Evolutionary conservation across 306 rosid species (phyloP), one percentile per base, ranked within the genome.

Genomic region (Pachyrhizus erosus): DNA sequence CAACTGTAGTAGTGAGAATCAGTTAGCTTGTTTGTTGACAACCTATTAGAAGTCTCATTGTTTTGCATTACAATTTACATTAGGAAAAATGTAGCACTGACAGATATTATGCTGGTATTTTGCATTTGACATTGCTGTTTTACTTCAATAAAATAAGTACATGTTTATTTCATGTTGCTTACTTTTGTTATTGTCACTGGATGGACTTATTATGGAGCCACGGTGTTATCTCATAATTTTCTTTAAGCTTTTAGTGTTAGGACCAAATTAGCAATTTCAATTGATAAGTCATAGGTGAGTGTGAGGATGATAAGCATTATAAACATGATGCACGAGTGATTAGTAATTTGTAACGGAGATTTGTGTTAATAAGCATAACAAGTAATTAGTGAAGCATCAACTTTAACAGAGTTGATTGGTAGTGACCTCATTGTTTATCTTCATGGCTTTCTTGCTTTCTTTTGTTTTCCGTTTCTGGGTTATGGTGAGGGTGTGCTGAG

Each of bases 261-360:
- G 33, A 69, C n/a, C 42, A 42, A 43, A 9, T 48, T 10, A 17
- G 45, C 31, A 45, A 64, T 77, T 62, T 77, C 34, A 46, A 58
- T 29, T 65, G 49, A 65, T 65, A 20, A n/a, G 51, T 54, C 13
- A 54, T 51, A 18, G 46, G 14, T 29, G 33, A 61, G 27, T 54
- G 61, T 64, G 52, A 71, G 17, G 65, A 24, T 80, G 64, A 80
- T 80, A 43, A 70, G 26, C 62, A 24, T 11, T 17, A 61, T 33
- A 31, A 75, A 33, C 78, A 10, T 18, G 40, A 71, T 46, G 43
- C 18, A 12, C 34, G 21, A 34, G n/a, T 37, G 62, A 27, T 13
- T 15, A 21, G 15, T 10, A 9, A 61, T 55, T 75, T 57, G 7
- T 55, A 27, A 15, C 3, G n/a, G 13, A 20, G 34, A 26, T 29